Evolutionary conservation across 305 asterid genomes (phyloP), one percentile per base, ranked within the genome.

Genomic region (Solanum hybrid): DNA sequence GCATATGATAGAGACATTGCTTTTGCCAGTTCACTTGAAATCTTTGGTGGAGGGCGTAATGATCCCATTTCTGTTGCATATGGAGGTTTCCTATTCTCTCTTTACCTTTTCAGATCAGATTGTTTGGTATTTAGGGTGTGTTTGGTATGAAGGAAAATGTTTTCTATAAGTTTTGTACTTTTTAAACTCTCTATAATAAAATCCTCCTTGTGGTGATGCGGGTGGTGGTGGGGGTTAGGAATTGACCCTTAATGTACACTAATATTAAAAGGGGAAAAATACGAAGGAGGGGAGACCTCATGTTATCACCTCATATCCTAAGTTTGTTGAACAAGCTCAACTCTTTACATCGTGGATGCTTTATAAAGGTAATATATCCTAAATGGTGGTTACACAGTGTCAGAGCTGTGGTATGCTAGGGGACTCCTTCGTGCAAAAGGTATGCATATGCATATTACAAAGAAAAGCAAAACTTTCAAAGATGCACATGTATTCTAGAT

Each of bases 1-100:
- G 97, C 96, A 93, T 95, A 94, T 88, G 98, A 95, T 85, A 95
- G 94, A 93, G 98, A 97, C 90, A 92, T 95, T 92, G 95, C 97
- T 90, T 97, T 97, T 92, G 97, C 99, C 88, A 92, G 94, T 92
- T 90, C 98, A n/a, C 95, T 97, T 82, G 99, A 96, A 93, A 94
- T 90, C 80, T 95, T 97, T 95, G 94, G 97, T 45, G 99, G 99
- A 81, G 98, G 95, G 84, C 97, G 91, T 87, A 92, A 94, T 92
- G 99, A 97, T 91, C 99, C 98, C 80, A 90, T 96, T 90, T 94
- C 97, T 81, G 93, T 95, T 82, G 93, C 98, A 76, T 93, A 94
- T 92, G 98, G 99, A 95, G 99, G 99, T 97, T 93, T 88, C 10
- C 40, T n/a, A 66, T 86, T 11, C 37, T 81, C 80, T 22, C 88